A percentile compares a stretch with the other conserved stretches of the same genome.
phyloP scores from a whole-genome alignment of 352 stramenopile species.

The Globisporangium splendens region DNA sequence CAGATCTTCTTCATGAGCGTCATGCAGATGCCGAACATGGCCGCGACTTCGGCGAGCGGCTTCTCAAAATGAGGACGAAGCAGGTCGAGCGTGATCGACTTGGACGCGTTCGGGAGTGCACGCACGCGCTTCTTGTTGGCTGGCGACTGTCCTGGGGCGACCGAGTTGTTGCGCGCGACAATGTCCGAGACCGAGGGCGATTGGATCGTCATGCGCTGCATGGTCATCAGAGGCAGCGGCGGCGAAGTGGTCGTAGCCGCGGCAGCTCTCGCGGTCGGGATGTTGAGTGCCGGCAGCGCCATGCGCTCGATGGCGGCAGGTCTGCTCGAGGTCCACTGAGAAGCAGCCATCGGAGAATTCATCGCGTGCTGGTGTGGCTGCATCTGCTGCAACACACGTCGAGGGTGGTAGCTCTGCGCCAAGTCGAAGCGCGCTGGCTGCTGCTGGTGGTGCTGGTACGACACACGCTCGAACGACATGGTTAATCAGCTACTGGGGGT shows the following conservation, averaged over 20 bases:
- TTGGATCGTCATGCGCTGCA: slow-evolving; percentile 17
- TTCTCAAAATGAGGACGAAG: slow-evolving; percentile 75
- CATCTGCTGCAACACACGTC: neutral
- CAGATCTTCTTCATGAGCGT: slow-evolving; percentile 86
- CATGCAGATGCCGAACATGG: slow-evolving; percentile 79
- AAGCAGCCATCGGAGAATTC: neutral
- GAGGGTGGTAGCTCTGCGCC: neutral
- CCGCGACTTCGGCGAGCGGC: slow-evolving; percentile 64
- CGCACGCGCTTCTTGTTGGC: slow-evolving; percentile 68
- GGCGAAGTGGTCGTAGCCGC: slow-evolving; percentile 10
- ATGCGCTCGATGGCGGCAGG: slow-evolving; percentile 42
- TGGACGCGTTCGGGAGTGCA: slow-evolving; percentile 69
- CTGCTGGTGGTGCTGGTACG: neutral
- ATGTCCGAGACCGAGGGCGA: slow-evolving; percentile 13
- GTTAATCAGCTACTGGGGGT: neutral
- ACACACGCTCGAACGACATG: neutral
- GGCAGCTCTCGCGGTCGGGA: slow-evolving; percentile 8
- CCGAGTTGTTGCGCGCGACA: slow-evolving; percentile 5
- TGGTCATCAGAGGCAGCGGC: slow-evolving; percentile 15
- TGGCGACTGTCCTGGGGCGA: slow-evolving; percentile 24
- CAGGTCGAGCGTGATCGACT: slow-evolving; percentile 72
- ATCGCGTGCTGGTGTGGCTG: neutral
- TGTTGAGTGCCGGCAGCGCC: slow-evolving; percentile 48
- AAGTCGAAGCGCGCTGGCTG: slow-evolving; percentile 6
- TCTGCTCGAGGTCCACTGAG: slow-evolving; percentile 5